Evolutionary conservation across 2,329 filamentous ascomycete genomes (phyloP).

Genomic region (Fusarium sp.): DNA sequence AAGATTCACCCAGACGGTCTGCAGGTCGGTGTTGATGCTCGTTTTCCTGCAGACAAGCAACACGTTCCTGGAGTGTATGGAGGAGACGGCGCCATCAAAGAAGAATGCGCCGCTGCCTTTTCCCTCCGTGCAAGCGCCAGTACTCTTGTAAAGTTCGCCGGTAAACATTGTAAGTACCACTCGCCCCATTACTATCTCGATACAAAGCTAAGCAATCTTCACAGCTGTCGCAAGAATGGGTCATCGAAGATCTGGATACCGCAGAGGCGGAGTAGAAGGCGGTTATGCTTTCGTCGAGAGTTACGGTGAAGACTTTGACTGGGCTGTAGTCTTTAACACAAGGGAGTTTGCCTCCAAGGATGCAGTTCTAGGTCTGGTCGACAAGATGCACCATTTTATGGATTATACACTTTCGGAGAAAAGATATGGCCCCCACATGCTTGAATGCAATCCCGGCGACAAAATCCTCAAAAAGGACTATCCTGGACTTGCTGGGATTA

Average conservation of each 20-base stretch:
- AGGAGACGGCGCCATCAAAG: conserved; percentile 38
- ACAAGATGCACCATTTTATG: neutral
- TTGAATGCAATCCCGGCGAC: neutral
- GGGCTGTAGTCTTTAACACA: conserved; percentile 31
- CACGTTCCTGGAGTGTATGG: conserved; percentile 16
- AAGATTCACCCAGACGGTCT: conserved; percentile 35
- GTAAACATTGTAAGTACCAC: conserved; percentile 9
- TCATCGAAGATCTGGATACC: neutral
- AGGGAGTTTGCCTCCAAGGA: conserved; percentile 17
- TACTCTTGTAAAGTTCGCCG: conserved; percentile 25
- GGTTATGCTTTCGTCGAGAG: conserved; percentile 12
- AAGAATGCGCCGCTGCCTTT: conserved; percentile 31
- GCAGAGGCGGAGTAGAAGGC: conserved; percentile 22
- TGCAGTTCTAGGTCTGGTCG: conserved; percentile 18
- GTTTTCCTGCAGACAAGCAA: neutral
- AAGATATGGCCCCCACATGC: neutral
- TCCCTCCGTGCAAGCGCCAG: conserved; percentile 32
- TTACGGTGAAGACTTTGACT: conserved; percentile 10
- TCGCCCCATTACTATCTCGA: rapidly evolving
- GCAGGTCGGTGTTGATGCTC: conserved; percentile 12
- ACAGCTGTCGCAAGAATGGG: conserved; percentile 25
- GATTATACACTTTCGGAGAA: neutral
- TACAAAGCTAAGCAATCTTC: neutral
- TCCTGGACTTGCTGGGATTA: neutral
- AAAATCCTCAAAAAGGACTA: neutral